Evolutionary conservation across 768 basidiomycete genomes (phyloP), one percentile per base, ranked within the genome.

Genomic region (Leccinum aurantiacum): DNA sequence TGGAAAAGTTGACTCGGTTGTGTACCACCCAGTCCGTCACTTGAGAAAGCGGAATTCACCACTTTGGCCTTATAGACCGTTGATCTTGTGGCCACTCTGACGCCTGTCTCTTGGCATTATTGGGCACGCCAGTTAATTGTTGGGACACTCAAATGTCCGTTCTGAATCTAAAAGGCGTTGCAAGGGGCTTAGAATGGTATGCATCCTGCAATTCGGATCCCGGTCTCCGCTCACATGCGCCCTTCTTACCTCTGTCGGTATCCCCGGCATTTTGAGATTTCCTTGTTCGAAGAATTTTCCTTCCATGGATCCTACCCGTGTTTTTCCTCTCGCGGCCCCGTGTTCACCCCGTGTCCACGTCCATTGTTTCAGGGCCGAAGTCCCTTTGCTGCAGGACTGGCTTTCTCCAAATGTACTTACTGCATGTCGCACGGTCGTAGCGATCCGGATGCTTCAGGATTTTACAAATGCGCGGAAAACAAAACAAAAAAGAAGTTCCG

Each of bases 81-180:
- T 46, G 44, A 52, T 66, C 60, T 64, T 60, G 54, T 56, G 60
- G 61, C 62, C 49, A 22, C 24, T 19, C 19, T 22, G 44, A 27
- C 25, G 49, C 27, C 24, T 24, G 41, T 33, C 37, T 38, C 61
- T 61, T 59, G 65, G 61, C 59, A 52, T 52, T 22, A 17, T 35
- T 27, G 31, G 46, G 33, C 4, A 53, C n/a, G 19, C 57, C 24
- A 15, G 24, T 35, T 47, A n/a, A 25, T 57, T 55, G 22, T 13
- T 19, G 6, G 14, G n/a, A 33, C 11, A 14, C 48, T n/a, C 9
- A n/a, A 19, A 29, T 31, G 17, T 59, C 48, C 35, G 15, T 37
- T 51, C 47, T 9, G 17, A 53, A 64, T 51, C 50, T 9, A 3
- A 52, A 64, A 47, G 17, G n/a, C 10, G 1, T 6, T 17, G 46